Percentiles rank a stretch among this genome's conserved stretches.
Conservation (phyloP, 495 filamentous ascomycete species). For the Glarea lozoyensis region DNA sequence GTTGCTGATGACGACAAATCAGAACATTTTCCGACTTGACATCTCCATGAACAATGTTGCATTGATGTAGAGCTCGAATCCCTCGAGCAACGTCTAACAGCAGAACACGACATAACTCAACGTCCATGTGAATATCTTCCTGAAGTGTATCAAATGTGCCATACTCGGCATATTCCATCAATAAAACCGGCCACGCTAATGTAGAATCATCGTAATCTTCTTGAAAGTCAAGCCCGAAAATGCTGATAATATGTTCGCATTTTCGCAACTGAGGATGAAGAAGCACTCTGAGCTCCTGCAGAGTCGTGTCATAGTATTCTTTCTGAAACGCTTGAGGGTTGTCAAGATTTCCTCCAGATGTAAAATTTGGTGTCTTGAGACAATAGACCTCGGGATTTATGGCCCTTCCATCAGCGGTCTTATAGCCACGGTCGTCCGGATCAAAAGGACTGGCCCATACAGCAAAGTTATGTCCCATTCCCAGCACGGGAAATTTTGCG, state of each 20-base stretch:
- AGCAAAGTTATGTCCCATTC: background rate
- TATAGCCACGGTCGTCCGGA: background rate
- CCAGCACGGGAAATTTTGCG: background rate
- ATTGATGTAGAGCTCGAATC: constrained; percentile 15
- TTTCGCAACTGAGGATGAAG: background rate
- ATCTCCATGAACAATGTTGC: constrained; percentile 68
- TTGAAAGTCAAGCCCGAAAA: background rate
- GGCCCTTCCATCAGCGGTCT: background rate
- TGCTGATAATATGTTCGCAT: background rate
- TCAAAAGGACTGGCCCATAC: background rate
- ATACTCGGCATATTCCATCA: constrained; percentile 15
- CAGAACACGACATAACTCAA: constrained; percentile 12
- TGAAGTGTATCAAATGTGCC: constrained; percentile 14
- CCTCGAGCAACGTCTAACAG: constrained; percentile 12
- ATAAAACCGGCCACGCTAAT: constrained; percentile 8
- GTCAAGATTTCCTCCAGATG: background rate
- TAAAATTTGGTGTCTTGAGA: background rate
- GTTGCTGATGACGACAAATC: constrained; percentile 24
- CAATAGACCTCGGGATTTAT: background rate
- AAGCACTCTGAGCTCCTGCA: background rate
- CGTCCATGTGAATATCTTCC: background rate
- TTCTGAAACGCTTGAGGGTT: background rate
- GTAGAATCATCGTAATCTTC: constrained; percentile 6
- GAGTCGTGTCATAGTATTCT: background rate
- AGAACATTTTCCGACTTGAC: constrained; percentile 95